These are phyloP conservation scores for Teratosphaeria viscida DNA, from an alignment of 2,329 filamentous ascomycete genomes.

Conservation along the genomic window DNA sequence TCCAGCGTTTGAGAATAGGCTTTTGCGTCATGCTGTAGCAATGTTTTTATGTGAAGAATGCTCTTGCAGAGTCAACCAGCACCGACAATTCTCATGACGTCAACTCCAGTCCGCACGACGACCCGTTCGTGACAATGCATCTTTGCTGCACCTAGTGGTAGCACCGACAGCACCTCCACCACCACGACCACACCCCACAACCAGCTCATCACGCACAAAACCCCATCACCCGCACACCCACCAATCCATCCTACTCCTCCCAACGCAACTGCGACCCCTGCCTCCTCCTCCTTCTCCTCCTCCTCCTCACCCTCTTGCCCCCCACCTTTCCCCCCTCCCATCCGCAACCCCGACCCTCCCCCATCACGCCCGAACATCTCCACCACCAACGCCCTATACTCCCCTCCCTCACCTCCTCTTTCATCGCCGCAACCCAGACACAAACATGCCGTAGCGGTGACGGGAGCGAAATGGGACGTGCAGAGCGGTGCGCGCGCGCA, in stretches of 20 bases:
- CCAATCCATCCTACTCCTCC: no score
- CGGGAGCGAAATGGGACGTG: background rate
- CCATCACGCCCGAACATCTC: background rate
- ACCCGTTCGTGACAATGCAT: no score
- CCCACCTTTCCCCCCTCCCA: background rate
- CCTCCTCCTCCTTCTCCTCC: background rate
- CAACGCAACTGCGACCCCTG: no score
- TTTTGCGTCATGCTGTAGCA: background rate
- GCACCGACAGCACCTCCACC: no score
- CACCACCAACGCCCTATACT: background rate
- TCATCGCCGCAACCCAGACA: background rate
- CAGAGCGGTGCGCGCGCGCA: background rate
- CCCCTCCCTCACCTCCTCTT: background rate
- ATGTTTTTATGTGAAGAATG: background rate
- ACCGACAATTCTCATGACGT: no score
- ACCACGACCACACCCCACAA: no score
- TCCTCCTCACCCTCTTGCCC: background rate
- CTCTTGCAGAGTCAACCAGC: background rate
- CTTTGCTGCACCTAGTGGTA: no score
- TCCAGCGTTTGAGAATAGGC: conserved; percentile 3
- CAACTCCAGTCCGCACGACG: no score
- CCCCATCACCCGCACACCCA: no score
- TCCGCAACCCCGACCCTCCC: background rate
- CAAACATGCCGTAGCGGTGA: background rate
- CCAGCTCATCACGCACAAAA: no score